Evolutionary conservation across 305 asterid genomes (phyloP), one percentile per base, ranked within the genome.

Genomic region (Fraxinus velutina): DNA sequence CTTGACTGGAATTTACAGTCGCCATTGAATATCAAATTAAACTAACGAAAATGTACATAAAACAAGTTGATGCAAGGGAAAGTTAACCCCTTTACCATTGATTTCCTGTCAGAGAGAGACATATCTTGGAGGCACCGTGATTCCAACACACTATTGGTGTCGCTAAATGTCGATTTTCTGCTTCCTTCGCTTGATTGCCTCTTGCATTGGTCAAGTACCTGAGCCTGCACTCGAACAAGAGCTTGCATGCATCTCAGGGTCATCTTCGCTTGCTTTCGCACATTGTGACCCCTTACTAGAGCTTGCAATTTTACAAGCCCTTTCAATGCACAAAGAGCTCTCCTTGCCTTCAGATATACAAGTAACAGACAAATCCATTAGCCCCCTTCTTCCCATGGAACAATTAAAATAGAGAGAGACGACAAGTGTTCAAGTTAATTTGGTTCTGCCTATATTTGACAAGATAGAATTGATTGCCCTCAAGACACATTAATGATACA

Each of bases 221-320:
- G 85, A 68, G 89, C 81, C 76, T 88, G 89, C 13, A 88, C 89
- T 57, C 88, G 72, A 34, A 88, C 86, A 6, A 88, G 86, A 82
- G 91, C 87, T 86, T 88, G 91, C 89, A 88, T 88, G 52, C 88
- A 88, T 71, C 71, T 81, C 17, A 88, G 77, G 3, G 89, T 88
- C 89, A 81, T 86, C 78, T 86, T 86, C n/a, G 87, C 89, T 86
- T 88, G 91, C 83, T 86, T 86, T n/a, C 91, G 75, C 15, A 88
- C 88, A 74, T 86, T 88, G 80, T 88, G 87, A 79, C 91, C 91
- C 60, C 89, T 86, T 12, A 86, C 87, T 78, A 88, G 75, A 50
- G 91, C 91, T 88, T 88, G 89, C 84, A 88, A 60, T 78, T 84
- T 88, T 13, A 88, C 91, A 34, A 88, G 79, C 22, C 89, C 91